phyloP scores from a whole-genome alignment of 108 stramenopile genomes.

The Mayamaea pseudoterrestris region DNA sequence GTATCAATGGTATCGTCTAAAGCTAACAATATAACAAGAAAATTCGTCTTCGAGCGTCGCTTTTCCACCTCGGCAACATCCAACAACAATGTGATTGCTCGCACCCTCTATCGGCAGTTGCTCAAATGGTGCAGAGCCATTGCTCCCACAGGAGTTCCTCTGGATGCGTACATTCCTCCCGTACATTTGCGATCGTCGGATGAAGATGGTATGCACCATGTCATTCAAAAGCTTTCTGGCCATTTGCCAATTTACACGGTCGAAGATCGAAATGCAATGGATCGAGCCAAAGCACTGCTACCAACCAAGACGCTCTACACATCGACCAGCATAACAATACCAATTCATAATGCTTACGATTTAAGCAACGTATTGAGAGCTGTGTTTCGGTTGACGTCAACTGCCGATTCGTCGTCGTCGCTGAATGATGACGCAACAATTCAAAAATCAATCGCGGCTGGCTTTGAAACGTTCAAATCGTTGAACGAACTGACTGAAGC shows the following conservation, averaged over 20 bases:
- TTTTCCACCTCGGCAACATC: background rate
- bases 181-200: slow-evolving; percentile 44
- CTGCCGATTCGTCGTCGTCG: no score
- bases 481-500: slow-evolving; percentile 49
- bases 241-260: slow-evolving; percentile 13
- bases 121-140: slow-evolving; percentile 45
- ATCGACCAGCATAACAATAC: slow-evolving; percentile 30
- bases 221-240: no score
- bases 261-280: background rate
- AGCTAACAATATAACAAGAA: no score
- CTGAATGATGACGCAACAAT: slow-evolving; percentile 8
- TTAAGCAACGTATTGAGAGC: slow-evolving; percentile 36
- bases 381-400: slow-evolving; percentile 61
- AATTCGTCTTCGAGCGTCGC: no score
- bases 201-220: slow-evolving; percentile 25
- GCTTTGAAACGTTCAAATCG: slow-evolving; percentile 59
- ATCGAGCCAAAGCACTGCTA: background rate
- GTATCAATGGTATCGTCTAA: no score
- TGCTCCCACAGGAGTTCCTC: slow-evolving; percentile 37
- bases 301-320: slow-evolving; percentile 14
- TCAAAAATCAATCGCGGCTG: slow-evolving; percentile 36
- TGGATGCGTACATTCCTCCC: slow-evolving; percentile 42
- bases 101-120: slow-evolving; percentile 61
- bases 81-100: slow-evolving; percentile 13
- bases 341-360: slow-evolving; percentile 35